A percentile compares a stretch with the other conserved stretches of the same genome.
These are phyloP conservation scores for Pseudonitzschia delicatissima DNA, from an alignment of 108 stramenopile genomes.

Conservation along the genomic window DNA sequence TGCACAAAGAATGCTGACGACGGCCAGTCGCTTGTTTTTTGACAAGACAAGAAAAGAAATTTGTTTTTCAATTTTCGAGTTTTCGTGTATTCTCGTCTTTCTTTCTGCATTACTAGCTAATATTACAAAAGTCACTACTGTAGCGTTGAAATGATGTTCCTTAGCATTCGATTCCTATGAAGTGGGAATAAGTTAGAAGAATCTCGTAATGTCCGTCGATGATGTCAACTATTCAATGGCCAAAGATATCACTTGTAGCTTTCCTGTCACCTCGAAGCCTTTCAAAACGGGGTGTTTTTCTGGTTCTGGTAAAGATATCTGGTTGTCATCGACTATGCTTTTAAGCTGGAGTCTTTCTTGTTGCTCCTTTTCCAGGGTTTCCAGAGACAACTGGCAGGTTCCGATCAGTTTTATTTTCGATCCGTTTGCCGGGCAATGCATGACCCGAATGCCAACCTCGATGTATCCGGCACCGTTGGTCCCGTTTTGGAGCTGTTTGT, in stretches of 20 bases:
- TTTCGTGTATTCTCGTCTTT: no score
- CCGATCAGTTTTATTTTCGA: not conserved
- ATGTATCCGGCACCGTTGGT: not conserved
- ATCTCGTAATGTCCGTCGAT: no score
- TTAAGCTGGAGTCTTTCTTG: not conserved
- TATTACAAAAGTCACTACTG: no score
- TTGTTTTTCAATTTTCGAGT: no score
- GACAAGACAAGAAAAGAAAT: no score
- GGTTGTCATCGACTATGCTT: not conserved
- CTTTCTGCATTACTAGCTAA: no score
- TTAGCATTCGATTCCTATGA: no score
- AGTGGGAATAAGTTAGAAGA: no score
- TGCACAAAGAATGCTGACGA: no score
- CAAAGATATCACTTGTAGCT: slow-evolving; percentile 18
- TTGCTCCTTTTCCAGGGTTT: slow-evolving; percentile 5
- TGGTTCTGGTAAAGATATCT: slow-evolving; percentile 1
- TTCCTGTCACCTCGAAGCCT: slow-evolving; percentile 22
- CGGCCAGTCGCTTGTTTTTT: no score
- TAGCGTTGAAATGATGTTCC: no score
- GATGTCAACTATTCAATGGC: slow-evolving; percentile 3
- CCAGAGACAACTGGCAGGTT: slow-evolving; percentile 9
- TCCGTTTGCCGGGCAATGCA: slow-evolving; percentile 9
- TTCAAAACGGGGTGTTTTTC: slow-evolving; percentile 16
- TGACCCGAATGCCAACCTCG: slow-evolving; percentile 26
- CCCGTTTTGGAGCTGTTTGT: slow-evolving; percentile 7